Evolutionary conservation across 257 asterid genomes (phyloP).

Genomic region (Gardenia jasminoides): DNA sequence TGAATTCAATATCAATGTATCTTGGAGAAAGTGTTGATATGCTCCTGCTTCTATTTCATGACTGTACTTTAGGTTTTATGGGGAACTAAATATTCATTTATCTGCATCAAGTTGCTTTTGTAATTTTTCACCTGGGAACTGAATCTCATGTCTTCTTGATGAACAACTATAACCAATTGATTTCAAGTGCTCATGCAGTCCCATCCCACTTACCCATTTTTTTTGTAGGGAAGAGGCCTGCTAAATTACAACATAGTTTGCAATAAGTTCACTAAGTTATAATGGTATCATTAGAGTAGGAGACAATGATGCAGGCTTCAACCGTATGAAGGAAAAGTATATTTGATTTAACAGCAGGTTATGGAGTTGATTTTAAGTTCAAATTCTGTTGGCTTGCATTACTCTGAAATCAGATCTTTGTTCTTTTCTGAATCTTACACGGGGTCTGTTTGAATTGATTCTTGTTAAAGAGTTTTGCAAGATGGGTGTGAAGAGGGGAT

Average conservation of each 20-base stretch:
- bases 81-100: background rate
- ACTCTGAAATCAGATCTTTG: too few species aligned
- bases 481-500: too few species aligned
- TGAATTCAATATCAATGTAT: slow-evolving; percentile 94
- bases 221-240: background rate
- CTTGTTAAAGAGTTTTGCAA: too few species aligned
- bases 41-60: slow-evolving; percentile 19
- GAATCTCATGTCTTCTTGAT: background rate
- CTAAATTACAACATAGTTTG: background rate
- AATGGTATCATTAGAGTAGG: background rate
- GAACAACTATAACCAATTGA: background rate
- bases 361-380: too few species aligned
- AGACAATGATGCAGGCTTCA: background rate
- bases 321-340: too few species aligned
- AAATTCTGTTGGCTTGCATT: too few species aligned
- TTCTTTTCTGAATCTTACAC: too few species aligned
- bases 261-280: background rate
- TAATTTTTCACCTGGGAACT: background rate
- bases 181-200: background rate
- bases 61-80: slow-evolving; percentile 1
- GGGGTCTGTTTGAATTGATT: too few species aligned
- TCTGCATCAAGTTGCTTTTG: background rate
- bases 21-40: slow-evolving; percentile 94
- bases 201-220: background rate
- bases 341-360: too few species aligned